Evolutionary conservation across 108 stramenopile genomes (phyloP), one percentile per base, ranked within the genome.

Genomic region (Conticribra guillardii): DNA sequence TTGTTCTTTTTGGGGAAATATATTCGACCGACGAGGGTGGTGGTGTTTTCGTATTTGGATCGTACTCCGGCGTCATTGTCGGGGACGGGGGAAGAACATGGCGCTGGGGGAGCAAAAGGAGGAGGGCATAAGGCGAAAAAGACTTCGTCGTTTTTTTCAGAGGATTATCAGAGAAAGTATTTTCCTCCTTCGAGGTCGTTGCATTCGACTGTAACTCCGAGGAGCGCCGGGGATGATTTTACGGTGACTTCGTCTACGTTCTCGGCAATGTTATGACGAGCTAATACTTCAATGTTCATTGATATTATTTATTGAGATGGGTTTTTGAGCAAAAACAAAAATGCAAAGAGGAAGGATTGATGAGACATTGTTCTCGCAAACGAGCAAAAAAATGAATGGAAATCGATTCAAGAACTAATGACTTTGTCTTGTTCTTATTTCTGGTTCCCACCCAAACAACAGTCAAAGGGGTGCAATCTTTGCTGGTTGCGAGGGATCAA

Each of bases 1-100:
- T 37, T 65, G 0, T 28, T 58, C 37, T 59, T 61, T 23, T 32
- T 69, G 24, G 69, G 69, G 34, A 64, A 65, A 28, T 77, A 77
- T 47, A 77, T 77, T 1, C 55, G 76, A 24, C 76, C 76, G 7
- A 70, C 64, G 16, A 55, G 76, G 37, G 76, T 77, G 47, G 69
- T 77, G 28, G 69, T 77, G 30, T 77, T 77, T 57, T 61, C 28
- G 18, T 53, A 77, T 52, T 60, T 77, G 32, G 58, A 69, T 29
- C 21, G 27, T 30, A 23, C 21, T 5, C 1, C 33, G 0, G 45
- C 64, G 46, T 21, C 64, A 26, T 1, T 14, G 62, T 3, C 26
- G 47, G 46, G 37, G 11, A 41, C 21, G n/a, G 41, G 59, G 17
- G 41, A 5, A n/a, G n/a, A 45, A 55, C 1, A 34, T 7, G 26